Conservation (phyloP, 1,284 basidiomycete genomes). For the Sporisorium reilianum region DNA sequence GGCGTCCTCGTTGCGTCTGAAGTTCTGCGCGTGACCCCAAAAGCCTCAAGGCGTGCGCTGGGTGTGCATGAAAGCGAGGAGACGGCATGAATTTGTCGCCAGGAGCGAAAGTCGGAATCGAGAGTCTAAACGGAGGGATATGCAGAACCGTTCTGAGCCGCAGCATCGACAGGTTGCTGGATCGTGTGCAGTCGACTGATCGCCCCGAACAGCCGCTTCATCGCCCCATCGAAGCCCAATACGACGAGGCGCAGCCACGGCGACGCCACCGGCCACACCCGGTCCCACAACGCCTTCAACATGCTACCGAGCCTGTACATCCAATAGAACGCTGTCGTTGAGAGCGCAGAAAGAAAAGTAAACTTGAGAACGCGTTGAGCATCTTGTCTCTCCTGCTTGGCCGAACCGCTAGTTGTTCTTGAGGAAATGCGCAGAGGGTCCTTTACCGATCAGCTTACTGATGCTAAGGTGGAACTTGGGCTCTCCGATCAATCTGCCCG, state of each 20-base stretch:
- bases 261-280: conserved; percentile 3
- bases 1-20: too few relatives aligned
- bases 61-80: conserved; percentile 1
- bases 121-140: conserved; percentile 7
- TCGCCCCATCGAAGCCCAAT: too few relatives aligned
- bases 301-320: conserved; percentile 2
- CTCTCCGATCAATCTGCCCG: conserved; percentile 38
- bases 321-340: conserved; percentile 21
- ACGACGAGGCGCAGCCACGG: not conserved
- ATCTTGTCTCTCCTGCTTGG: conserved; percentile 8
- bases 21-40: not conserved
- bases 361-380: conserved; percentile 1
- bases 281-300: not conserved
- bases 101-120: not conserved
- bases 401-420: conserved; percentile 17
- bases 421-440: conserved; percentile 41
- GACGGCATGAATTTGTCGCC: not conserved
- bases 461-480: conserved; percentile 57
- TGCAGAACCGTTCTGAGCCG: conserved; percentile 14
- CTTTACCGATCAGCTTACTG: conserved; percentile 50
- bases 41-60: not conserved
- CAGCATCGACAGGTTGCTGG: conserved; percentile 3
- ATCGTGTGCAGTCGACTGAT: not conserved
- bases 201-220: not conserved
- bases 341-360: not conserved